A percentile compares a stretch with the other conserved stretches of the same genome.
These are phyloP conservation scores for Melampsora abietis-canadensis DNA, from an alignment of 1,284 basidiomycete genomes.

Conservation along the genomic window DNA sequence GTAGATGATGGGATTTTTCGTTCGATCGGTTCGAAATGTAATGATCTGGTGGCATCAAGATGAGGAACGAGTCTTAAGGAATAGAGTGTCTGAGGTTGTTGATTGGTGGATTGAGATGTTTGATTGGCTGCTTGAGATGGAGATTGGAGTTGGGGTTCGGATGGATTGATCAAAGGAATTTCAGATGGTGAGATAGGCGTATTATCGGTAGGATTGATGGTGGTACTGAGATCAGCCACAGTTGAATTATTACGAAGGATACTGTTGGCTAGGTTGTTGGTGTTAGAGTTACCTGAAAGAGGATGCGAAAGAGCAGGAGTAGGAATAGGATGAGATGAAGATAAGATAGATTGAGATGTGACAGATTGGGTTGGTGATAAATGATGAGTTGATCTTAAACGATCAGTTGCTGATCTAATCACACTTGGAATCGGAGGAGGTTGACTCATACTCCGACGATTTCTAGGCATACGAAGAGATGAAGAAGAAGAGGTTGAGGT, in stretches of 20 bases:
- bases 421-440: slow-evolving; percentile 2
- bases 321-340: neutral
- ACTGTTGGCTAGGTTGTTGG: neutral
- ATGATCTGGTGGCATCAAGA: slow-evolving; percentile 80
- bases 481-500: neutral
- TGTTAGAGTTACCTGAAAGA: neutral
- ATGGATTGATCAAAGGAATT: neutral
- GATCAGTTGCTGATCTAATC: slow-evolving; percentile 14
- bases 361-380: neutral
- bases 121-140: slow-evolving; percentile 22
- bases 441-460: neutral
- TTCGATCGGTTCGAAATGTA: slow-evolving; percentile 85
- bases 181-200: neutral
- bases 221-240: neutral
- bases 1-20: slow-evolving; percentile 57
- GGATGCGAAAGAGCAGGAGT: neutral
- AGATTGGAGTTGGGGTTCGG: neutral
- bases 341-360: neutral
- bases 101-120: slow-evolving; percentile 41
- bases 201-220: neutral
- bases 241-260: neutral
- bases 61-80: slow-evolving; percentile 82
- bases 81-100: slow-evolving; percentile 51
- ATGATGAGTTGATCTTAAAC: neutral
- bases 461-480: neutral